phyloP scores from a whole-genome alignment of 768 basidiomycete species.

The Leccinum disarticulatum region DNA sequence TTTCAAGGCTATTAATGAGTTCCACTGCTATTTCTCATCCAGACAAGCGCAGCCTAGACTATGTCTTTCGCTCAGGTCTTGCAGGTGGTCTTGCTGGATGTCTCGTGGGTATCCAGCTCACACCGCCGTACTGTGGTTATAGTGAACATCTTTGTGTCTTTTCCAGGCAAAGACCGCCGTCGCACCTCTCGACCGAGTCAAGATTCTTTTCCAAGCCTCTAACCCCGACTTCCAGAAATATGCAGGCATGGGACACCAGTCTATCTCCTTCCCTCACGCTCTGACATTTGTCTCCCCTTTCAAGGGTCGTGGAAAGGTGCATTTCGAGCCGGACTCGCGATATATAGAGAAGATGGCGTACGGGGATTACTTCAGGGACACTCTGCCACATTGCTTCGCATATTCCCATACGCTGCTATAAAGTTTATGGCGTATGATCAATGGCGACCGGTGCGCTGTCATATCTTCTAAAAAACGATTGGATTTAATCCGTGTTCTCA shows the following conservation, averaged over 20 bases:
- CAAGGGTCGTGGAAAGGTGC: conserved; percentile 88
- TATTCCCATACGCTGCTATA: conserved; percentile 96
- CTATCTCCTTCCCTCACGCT: conserved; percentile 26
- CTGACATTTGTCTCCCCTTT: conserved; percentile 8
- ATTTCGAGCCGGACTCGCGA: conserved; percentile 69
- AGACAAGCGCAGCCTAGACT: conserved; percentile 57
- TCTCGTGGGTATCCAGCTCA: conserved; percentile 56
- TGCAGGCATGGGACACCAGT: conserved; percentile 60
- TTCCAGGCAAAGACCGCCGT: conserved; percentile 88
- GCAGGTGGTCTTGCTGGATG: conserved; percentile 95
- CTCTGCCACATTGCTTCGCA: conserved; percentile 88
- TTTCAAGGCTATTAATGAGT: conserved; percentile 30
- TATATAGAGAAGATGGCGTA: conserved; percentile 65
- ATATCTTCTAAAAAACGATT: not conserved
- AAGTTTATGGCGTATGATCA: conserved; percentile 98
- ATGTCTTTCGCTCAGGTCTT: conserved; percentile 77
- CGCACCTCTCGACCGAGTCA: conserved; percentile 95
- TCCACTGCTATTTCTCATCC: conserved; percentile 36
- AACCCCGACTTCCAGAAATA: conserved; percentile 95
- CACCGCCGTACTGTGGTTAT: conserved; percentile 8
- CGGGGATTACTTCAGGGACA: conserved; percentile 93
- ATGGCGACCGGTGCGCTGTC: conserved; percentile 61
- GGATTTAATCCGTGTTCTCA: not conserved
- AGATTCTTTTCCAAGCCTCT: conserved; percentile 97
- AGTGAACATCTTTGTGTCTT: conserved; percentile 5